Evolutionary conservation across 148 eudicot genomes (phyloP), one percentile per base, ranked within the genome.

Genomic region (Polygonum maritimum): DNA sequence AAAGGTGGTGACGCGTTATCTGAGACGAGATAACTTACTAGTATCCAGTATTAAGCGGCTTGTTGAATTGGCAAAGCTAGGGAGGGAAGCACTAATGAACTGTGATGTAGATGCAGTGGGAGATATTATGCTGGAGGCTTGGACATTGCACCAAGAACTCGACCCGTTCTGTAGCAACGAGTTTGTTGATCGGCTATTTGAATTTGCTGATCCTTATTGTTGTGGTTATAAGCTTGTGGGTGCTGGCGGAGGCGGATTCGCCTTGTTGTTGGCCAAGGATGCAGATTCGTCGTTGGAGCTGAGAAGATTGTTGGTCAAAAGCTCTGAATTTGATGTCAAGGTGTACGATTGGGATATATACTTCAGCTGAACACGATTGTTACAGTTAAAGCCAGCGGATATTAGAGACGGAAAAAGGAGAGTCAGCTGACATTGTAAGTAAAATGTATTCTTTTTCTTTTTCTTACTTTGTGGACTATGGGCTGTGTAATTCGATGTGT

Each of bases 191-290:
- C 83, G 78, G 69, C 85, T 95, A 10, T 95, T 95, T 75, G 87
- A 92, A 48, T 84, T 89, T 75, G 83, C 87, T 9, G 87, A 91
- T 21, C 89, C 81, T 8, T 91, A 84, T 78, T 96, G 99, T 69
- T 83, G 85, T 22, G 99, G 99, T 16, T 91, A 87, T 89, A 96
- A 96, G 84, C 99, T 96, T 19, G 98, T 96, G 70, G 99, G 99
- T 71, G 99, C 99, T 76, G 99, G 99, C 31, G 98, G 98, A 65
- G 99, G 99, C 0, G 99, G 99, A 26, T 96, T 96, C 63, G 99
- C 99, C 1, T 84, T 92, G 77, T 76, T 96, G 80, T 89, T 96
- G 45, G 94, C 94, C 26, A 92, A 92, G 83, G 85, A 83, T 84
- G 86, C 86, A 5, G 87, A 84, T 55, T 45, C 77, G 26, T 90